Base-by-base conservation (phyloP, 345 rosid species). In the Cardamine resedifolia region DNA sequence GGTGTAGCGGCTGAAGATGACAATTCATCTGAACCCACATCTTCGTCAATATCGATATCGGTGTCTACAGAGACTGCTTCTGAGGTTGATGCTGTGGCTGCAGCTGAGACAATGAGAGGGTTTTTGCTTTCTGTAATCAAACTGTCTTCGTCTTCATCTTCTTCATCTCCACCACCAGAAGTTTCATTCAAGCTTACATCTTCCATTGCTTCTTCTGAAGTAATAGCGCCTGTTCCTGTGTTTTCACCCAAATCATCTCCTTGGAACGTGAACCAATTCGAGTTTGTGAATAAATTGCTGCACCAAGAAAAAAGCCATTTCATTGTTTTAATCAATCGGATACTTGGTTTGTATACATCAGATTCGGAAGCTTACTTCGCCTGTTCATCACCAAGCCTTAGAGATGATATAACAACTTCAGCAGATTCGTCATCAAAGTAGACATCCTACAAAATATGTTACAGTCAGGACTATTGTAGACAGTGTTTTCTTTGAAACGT, bases 181-280 rank as follows among this genome's bases (percentile, higher is more conserved):
- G 79, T 68, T 58, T 85, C 91, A 62, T 95, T 86, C 81, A 91
- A 85, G 81, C 90, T 90, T 52, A 87, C 79, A 34, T 87, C 93
- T 41, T 88, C 96, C 99, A 95, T 85, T 64, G 73, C 23, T 82
- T 85, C 96, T 8, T 85, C 96, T 0, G 81, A 51, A 26, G 90
- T 81, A 6, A 89, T 82, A 10, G 78, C 74, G 51, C 88, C 84
- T 18, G 70, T 65, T 64, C 88, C 81, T 64, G 87, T 85, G 66
- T 75, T 73, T 62, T 81, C 88, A 36, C 80, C 79, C 38, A 77
- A 33, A 73, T 87, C 85, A 45, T 95, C 96, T 10, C 93, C 96
- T 87, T 90, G 91, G 83, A 90, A 95, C 0, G 97, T 90, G 81
- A 95, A 95, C 99, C 99, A 95, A 80, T 95, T 88, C 36, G 97